phyloP scores from a whole-genome alignment of 306 rosid species.

The Corylus americana region DNA sequence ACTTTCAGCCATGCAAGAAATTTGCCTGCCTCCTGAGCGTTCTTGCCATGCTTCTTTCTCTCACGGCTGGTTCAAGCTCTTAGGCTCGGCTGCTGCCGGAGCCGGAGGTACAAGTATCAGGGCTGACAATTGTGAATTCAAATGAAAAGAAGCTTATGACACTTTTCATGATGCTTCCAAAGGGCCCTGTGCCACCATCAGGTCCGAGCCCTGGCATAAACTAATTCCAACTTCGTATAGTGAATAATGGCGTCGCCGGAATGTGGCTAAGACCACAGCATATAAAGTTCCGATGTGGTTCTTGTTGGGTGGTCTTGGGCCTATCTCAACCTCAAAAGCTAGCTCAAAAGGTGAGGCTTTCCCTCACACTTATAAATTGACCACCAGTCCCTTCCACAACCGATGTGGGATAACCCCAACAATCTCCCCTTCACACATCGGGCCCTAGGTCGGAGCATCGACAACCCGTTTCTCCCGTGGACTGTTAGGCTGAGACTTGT shows the following conservation, averaged over 20 bases:
- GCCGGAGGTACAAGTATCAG: neutral
- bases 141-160: neutral
- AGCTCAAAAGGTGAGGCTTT: no score
- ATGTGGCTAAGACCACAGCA: no score
- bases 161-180: conserved; percentile 28
- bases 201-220: conserved; percentile 30
- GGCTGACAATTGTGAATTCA: neutral
- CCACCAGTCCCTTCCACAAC: no score
- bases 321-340: no score
- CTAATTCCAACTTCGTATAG: neutral
- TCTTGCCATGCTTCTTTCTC: conserved; percentile 8
- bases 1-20: neutral
- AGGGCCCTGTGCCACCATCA: conserved; percentile 33
- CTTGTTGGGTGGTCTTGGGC: neutral
- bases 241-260: neutral
- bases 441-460: no score
- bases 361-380: no score
- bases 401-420: no score
- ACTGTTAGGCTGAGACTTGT: no score
- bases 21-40: neutral
- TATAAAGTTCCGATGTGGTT: no score
- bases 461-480: no score
- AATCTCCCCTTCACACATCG: no score
- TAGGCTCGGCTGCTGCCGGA: conserved; percentile 11
- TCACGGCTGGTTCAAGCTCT: conserved; percentile 17